phyloP scores from a whole-genome alignment of 441 rosid genomes.

The Corymbia calophylla region DNA sequence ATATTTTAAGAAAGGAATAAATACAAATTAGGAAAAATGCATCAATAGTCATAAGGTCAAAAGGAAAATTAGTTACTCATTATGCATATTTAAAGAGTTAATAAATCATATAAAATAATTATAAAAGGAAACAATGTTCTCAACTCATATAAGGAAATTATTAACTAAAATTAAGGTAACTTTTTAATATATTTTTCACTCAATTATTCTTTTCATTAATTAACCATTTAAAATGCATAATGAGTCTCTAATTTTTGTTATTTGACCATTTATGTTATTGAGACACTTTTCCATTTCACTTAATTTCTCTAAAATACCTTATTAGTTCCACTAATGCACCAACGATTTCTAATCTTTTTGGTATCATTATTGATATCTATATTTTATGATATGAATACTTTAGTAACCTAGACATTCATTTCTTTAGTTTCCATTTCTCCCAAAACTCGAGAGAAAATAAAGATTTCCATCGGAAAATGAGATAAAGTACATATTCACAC shows the following conservation, averaged over 20 bases:
- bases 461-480: background rate
- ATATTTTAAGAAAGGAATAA: background rate
- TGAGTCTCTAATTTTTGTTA: background rate
- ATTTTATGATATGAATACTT: background rate
- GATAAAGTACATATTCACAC: background rate
- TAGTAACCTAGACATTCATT: background rate
- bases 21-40: background rate
- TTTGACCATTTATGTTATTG: background rate
- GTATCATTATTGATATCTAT: background rate
- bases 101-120: accelerated
- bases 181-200: background rate
- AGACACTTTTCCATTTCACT: background rate
- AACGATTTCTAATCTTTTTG: background rate
- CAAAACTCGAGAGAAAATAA: background rate
- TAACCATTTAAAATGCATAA: background rate
- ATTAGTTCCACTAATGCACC: too few relatives aligned
- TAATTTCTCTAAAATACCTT: background rate
- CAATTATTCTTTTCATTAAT: background rate
- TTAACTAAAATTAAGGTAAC: background rate
- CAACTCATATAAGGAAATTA: background rate
- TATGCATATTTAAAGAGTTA: too few relatives aligned
- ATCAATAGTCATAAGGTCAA: background rate
- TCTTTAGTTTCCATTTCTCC: background rate
- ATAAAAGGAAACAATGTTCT: background rate
- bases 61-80: background rate